Percentiles rank a stretch among this genome's conserved stretches.
phyloP scores from a whole-genome alignment of 257 asterid species.

The Solanum clarkiae region DNA sequence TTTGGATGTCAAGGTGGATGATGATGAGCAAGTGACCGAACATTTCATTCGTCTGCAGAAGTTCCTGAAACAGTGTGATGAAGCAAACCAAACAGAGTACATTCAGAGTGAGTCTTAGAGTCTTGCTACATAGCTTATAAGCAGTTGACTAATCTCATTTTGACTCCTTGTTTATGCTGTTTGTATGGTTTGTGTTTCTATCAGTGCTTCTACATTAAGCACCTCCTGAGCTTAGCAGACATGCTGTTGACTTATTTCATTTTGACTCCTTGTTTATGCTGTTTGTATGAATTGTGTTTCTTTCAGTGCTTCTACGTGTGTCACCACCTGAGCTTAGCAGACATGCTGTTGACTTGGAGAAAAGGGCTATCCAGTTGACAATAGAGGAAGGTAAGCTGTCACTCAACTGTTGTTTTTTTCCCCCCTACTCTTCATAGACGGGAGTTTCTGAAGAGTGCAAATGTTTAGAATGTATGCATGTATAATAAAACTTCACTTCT shows the following conservation, averaged over 20 bases:
- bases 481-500: not conserved
- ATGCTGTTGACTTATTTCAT: not conserved
- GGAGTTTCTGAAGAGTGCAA: not conserved
- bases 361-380: slow-evolving; percentile 49
- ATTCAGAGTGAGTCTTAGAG: slow-evolving; percentile 45
- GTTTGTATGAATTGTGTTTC: slow-evolving; percentile 16
- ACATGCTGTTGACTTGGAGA: slow-evolving; percentile 76
- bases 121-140: not conserved
- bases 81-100: slow-evolving; percentile 39
- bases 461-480: not conserved
- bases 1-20: slow-evolving; percentile 27
- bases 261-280: not conserved
- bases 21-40: slow-evolving; percentile 51
- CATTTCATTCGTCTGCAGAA: slow-evolving; percentile 57
- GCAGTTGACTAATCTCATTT: not conserved
- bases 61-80: slow-evolving; percentile 70
- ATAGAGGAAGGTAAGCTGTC: slow-evolving; percentile 56
- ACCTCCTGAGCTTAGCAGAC: slow-evolving; percentile 64
- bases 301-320: slow-evolving; percentile 48
- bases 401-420: not conserved
- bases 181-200: slow-evolving; percentile 13
- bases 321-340: slow-evolving; percentile 64
- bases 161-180: not conserved
- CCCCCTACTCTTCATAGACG: not conserved
- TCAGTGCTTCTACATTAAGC: slow-evolving; percentile 53